Conservation (phyloP, 805 yeast species). For the Groenewaldozyma tartarivorans region DNA sequence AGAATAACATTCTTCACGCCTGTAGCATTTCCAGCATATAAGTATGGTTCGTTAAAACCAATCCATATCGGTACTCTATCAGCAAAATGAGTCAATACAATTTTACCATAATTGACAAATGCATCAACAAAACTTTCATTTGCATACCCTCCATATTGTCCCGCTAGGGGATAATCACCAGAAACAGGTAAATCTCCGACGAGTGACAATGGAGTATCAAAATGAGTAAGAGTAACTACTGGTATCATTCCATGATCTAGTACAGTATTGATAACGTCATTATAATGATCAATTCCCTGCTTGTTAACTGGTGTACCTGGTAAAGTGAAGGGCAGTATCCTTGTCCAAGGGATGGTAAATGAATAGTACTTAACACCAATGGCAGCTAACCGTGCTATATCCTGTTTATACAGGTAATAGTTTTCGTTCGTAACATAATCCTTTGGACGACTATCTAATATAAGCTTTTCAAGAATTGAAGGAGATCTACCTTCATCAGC, state of each 20-base stretch:
- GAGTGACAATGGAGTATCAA: constrained; percentile 22
- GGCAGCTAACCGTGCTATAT: constrained; percentile 25
- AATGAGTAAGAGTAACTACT: constrained; percentile 26
- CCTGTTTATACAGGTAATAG: constrained; percentile 28
- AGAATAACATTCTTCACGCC: background rate
- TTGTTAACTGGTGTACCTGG: constrained; percentile 13
- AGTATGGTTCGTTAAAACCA: constrained; percentile 26
- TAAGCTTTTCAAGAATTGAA: constrained; percentile 20
- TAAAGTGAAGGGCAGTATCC: constrained; percentile 26
- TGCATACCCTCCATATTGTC: constrained; percentile 19
- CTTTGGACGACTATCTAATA: constrained; percentile 13
- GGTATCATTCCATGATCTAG: constrained; percentile 20
- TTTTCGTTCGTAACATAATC: constrained; percentile 15
- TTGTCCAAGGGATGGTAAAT: constrained; percentile 27
- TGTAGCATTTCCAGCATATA: constrained; percentile 7
- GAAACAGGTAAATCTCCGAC: background rate
- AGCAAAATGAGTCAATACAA: constrained; percentile 24
- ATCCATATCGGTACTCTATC: constrained; percentile 27
- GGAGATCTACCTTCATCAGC: constrained; percentile 28
- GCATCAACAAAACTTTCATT: constrained; percentile 24
- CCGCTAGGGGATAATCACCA: constrained; percentile 12
- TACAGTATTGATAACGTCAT: constrained; percentile 22
- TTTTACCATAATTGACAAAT: constrained; percentile 26
- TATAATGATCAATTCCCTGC: constrained; percentile 24
- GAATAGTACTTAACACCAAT: constrained; percentile 27